Conservation (phyloP, 768 basidiomycete genomes). For the Tubosaeta sp. region DNA sequence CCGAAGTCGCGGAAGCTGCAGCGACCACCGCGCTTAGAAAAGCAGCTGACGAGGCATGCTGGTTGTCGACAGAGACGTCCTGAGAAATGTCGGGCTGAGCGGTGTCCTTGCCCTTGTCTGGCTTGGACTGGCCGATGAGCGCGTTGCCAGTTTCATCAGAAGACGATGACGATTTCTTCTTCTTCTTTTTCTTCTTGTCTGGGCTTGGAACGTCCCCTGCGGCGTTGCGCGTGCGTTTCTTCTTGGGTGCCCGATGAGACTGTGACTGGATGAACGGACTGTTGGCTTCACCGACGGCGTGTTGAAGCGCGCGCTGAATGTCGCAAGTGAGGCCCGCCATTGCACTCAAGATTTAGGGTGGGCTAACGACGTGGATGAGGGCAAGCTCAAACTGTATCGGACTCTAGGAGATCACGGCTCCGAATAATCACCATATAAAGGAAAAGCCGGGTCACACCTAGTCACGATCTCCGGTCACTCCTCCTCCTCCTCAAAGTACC, state of each 20-base stretch:
- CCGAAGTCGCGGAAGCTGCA: constrained; percentile 52
- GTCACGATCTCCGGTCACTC: constrained; percentile 22
- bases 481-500: constrained; percentile 73
- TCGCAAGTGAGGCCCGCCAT: constrained; percentile 38
- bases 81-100: constrained; percentile 27
- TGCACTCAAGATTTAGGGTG: constrained; percentile 35
- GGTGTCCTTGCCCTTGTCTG: constrained; percentile 30
- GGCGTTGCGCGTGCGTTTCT: constrained; percentile 31
- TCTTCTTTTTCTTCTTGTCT: constrained; percentile 36
- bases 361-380: constrained; percentile 38
- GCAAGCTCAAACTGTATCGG: constrained; percentile 29
- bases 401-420: background rate
- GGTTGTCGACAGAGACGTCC: constrained; percentile 26
- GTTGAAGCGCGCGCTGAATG: constrained; percentile 48
- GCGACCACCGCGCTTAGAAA: constrained; percentile 64
- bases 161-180: constrained; percentile 9
- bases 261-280: constrained; percentile 32
- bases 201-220: constrained; percentile 9
- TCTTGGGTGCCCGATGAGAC: constrained; percentile 25
- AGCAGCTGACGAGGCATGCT: constrained; percentile 50
- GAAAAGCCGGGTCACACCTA: background rate
- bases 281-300: constrained; percentile 45
- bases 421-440: constrained; percentile 17
- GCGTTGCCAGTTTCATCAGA: constrained; percentile 6
- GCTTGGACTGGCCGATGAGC: constrained; percentile 26